Evolutionary conservation across 2,329 filamentous ascomycete genomes (phyloP), one percentile per base, ranked within the genome.

Genomic region (Talaromyces amestolkiae): DNA sequence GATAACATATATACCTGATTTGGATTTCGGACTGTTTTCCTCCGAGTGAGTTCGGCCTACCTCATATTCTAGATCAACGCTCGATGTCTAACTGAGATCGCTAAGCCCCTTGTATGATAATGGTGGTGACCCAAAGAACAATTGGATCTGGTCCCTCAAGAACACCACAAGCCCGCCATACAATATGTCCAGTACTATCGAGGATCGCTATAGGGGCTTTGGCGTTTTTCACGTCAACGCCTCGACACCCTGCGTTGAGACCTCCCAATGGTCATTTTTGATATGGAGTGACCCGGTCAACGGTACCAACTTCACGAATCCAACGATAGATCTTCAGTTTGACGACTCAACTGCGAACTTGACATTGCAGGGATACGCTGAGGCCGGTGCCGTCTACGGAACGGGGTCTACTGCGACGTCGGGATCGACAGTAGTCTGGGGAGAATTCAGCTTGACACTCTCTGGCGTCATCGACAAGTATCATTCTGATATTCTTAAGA

Each of bases 401-500:
- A 22, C 19, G 27, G 43, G 22, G 37, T 4, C 27, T 5, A 4
- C 6, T 6, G 6, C 27, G 27, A 27, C 27, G 27, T 27, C 27
- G 6, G 27, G 27, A 27, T 27, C 27, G 6, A 27, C 27, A 27
- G 27, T 27, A 27, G 27, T 27, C 27, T 27, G 27, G 27, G 27
- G 27, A 27, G 27, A 61, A 49, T 33, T 61, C 41, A 49, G 39
- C 19, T 49, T 49, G 58, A 49, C 58, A 41, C 35, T 61, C 24
- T 61, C 41, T 8, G 37, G 35, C 19, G 10, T 58, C 51, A 27
- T 39, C 39, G 49, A 70, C 66, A 31, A 31, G 5, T 70, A 69
- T 60, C 67, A 70, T 53, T 70, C 69, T 2, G 69, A 69, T 64
- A 43, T 66, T 13, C 59, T 70, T 7, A 56, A 35, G 3, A 65